Percentiles rank a stretch among this genome's conserved stretches.
Conservation (phyloP, 2,329 filamentous ascomycete species). For the Metarhizium rileyi region DNA sequence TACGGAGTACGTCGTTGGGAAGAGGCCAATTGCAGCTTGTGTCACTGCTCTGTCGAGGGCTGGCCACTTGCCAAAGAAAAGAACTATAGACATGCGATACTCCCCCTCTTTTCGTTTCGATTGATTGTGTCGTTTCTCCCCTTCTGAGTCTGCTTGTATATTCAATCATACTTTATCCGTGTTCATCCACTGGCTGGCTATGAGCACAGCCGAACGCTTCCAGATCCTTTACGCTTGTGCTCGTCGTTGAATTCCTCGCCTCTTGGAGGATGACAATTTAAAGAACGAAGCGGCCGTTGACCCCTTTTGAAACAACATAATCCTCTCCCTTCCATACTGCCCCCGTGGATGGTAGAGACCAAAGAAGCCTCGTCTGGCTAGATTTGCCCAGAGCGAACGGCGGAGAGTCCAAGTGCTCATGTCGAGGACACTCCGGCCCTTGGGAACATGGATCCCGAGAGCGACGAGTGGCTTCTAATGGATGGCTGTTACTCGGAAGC, state of each 20-base stretch:
- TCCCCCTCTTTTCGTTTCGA: background rate
- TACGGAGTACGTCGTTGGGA: too few relatives aligned
- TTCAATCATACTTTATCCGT: background rate
- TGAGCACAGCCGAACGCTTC: background rate
- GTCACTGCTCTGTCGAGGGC: background rate
- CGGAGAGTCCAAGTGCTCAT: background rate
- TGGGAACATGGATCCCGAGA: constrained; percentile 18
- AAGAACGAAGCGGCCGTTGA: background rate
- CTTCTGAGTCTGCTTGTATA: background rate
- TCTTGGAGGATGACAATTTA: background rate
- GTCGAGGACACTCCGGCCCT: background rate
- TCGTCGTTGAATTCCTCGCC: background rate
- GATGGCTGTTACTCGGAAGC: constrained; percentile 46
- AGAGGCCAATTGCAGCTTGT: background rate
- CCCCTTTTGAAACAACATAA: background rate
- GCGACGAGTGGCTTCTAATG: constrained; percentile 30
- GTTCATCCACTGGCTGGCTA: background rate
- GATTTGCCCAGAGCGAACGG: background rate
- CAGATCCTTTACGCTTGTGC: background rate
- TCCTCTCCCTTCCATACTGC: too few relatives aligned
- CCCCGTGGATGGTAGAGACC: background rate
- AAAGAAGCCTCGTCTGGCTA: too few relatives aligned
- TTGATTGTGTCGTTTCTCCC: too few relatives aligned
- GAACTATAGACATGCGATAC: too few relatives aligned
- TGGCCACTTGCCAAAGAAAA: too few relatives aligned